These are phyloP conservation scores for Onygenales sp. DNA, from an alignment of 2,329 filamentous ascomycete species.

Conservation along the genomic window DNA sequence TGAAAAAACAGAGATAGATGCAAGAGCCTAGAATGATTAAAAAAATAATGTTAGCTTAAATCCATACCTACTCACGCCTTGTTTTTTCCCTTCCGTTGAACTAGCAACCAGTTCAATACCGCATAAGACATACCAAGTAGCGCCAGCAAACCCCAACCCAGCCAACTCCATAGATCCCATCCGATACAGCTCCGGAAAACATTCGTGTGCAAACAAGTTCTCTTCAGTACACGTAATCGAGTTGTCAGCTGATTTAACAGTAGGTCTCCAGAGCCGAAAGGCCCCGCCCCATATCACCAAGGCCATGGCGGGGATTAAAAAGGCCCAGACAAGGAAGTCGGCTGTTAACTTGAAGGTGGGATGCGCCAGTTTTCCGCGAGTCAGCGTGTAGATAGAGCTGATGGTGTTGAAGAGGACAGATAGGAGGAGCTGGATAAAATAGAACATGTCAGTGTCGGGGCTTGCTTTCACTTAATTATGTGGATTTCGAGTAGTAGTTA, in stretches of 20 bases:
- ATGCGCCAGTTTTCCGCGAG: slow-evolving; percentile 2
- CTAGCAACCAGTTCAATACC: neutral
- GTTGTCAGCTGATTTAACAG: slow-evolving; percentile 2
- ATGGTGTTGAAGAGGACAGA: slow-evolving; percentile 14
- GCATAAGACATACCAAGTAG: slow-evolving; percentile 16
- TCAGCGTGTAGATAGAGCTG: slow-evolving; percentile 11
- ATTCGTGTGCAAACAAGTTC: slow-evolving; percentile 19
- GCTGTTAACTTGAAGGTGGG: slow-evolving; percentile 5
- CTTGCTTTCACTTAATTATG: too few relatives aligned
- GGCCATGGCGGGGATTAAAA: slow-evolving; percentile 15
- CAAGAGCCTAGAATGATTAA: neutral
- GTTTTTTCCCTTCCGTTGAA: neutral
- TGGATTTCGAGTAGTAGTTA: too few relatives aligned
- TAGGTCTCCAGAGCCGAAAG: slow-evolving; percentile 20
- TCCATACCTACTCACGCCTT: neutral
- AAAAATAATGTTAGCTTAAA: neutral
- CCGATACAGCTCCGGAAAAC: slow-evolving; percentile 20
- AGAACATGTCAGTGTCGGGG: too few relatives aligned
- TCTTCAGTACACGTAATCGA: slow-evolving; percentile 15
- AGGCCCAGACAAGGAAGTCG: slow-evolving; percentile 12
- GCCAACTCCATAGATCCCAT: slow-evolving; percentile 22
- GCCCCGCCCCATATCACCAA: slow-evolving; percentile 20
- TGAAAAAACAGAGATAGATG: neutral
- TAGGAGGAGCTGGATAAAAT: slow-evolving; percentile 9
- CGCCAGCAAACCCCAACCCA: slow-evolving; percentile 17